Evolutionary conservation across 2,329 filamentous ascomycete species (phyloP).

Genomic region (Neopestalotiopsis clavispora): DNA sequence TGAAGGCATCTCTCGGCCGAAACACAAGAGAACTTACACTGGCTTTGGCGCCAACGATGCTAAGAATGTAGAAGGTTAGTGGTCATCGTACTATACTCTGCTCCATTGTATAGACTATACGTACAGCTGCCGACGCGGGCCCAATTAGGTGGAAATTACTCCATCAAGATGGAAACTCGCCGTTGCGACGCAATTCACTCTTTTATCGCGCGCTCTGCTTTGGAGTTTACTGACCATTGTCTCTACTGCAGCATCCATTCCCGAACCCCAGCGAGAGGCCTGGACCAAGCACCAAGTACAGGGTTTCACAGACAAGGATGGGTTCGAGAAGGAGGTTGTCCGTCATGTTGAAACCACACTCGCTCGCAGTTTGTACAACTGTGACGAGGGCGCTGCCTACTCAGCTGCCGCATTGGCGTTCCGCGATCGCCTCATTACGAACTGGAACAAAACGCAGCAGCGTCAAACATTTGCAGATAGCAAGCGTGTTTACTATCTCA

Average conservation of each 20-base stretch:
- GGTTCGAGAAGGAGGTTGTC: slow-evolving; percentile 86
- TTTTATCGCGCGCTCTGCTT: neutral
- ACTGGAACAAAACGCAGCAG: slow-evolving; percentile 99
- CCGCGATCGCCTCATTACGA: slow-evolving; percentile 87
- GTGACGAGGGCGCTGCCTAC: slow-evolving; percentile 93
- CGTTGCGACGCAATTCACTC: neutral
- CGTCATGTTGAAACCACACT: slow-evolving; percentile 96
- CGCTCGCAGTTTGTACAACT: slow-evolving; percentile 96
- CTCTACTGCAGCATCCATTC: slow-evolving; percentile 68
- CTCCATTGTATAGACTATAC: neutral
- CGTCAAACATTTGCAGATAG: slow-evolving; percentile 87
- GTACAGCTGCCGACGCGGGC: neutral
- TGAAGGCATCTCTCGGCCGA: slow-evolving; percentile 82
- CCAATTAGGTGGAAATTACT: neutral
- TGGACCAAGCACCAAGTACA: slow-evolving; percentile 69
- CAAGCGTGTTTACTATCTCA: slow-evolving; percentile 97
- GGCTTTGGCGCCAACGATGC: slow-evolving; percentile 91
- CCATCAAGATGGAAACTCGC: neutral
- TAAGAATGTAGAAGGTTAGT: slow-evolving; percentile 85
- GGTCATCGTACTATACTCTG: neutral
- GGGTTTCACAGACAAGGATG: slow-evolving; percentile 78
- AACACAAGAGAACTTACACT: slow-evolving; percentile 96
- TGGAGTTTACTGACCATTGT: slow-evolving; percentile 19
- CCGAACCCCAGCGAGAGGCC: slow-evolving; percentile 83
- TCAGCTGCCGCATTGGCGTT: slow-evolving; percentile 90